Evolutionary conservation across 306 rosid genomes (phyloP).

Genomic region (Malus sieversii): DNA sequence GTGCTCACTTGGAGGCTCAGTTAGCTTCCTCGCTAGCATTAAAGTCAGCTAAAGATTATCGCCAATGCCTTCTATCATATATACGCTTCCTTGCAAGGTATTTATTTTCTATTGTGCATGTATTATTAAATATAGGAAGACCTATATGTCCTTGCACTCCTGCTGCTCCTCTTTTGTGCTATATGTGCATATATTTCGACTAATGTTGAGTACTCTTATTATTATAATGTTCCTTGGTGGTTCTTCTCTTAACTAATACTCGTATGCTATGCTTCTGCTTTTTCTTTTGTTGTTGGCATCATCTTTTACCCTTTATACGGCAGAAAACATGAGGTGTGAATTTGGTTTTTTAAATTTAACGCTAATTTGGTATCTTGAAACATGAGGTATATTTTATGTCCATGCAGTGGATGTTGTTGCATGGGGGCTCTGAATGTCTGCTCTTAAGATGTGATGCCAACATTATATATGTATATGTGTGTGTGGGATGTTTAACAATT

Average conservation of each 20-base stretch:
- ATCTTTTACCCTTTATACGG: neutral
- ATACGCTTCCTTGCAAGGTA: conserved; percentile 92
- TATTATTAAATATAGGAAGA: neutral
- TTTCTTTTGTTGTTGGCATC: neutral
- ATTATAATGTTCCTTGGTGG: neutral
- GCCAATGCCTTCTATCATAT: conserved; percentile 79
- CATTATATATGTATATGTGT: neutral
- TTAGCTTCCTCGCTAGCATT: conserved; percentile 81
- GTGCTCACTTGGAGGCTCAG: conserved; percentile 95
- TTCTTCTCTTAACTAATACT: neutral
- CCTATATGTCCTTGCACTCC: neutral
- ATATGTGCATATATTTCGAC: neutral
- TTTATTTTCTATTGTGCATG: neutral
- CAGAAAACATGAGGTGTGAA: neutral
- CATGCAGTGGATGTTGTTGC: neutral
- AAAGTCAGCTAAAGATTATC: conserved; percentile 87
- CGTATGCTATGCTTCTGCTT: neutral
- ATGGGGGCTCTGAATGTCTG: neutral
- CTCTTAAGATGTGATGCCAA: neutral
- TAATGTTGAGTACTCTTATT: neutral
- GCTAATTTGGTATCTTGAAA: no score
- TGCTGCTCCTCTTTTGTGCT: neutral
- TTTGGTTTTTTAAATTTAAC: neutral
- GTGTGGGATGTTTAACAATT: neutral
- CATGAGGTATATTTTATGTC: neutral